Conservation (phyloP, 202 grass and related monocot genomes). For the Hordeum pubiflorum region DNA sequence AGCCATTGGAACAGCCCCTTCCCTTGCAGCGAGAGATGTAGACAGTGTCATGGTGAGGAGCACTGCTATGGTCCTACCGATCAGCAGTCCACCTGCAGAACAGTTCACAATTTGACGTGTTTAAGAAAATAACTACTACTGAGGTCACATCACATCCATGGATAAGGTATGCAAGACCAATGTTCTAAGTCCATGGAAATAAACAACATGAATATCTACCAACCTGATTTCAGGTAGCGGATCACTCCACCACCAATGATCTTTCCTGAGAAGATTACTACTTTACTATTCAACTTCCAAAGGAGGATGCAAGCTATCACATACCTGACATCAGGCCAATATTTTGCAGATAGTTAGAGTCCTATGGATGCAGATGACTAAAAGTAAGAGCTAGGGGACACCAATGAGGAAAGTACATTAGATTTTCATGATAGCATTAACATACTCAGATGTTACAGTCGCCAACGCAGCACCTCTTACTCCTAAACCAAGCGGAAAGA, state of each 20-base stretch:
- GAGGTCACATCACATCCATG: not conserved
- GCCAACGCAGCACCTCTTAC: constrained; percentile 81
- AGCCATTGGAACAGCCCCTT: constrained; percentile 81
- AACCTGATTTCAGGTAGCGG: constrained; percentile 86
- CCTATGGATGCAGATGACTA: constrained; percentile 18
- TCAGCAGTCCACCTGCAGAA: constrained; percentile 63
- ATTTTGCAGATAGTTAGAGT: not conserved
- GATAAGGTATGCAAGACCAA: not conserved
- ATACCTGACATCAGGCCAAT: constrained; percentile 43
- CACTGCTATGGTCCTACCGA: constrained; percentile 74
- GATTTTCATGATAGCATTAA: constrained; percentile 30
- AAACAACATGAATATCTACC: constrained; percentile 1
- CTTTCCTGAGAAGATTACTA: constrained; percentile 49
- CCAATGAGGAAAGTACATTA: constrained; percentile 34
- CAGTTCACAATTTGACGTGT: not conserved
- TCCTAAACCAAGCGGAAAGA: constrained; percentile 79
- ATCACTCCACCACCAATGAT: constrained; percentile 36
- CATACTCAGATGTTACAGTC: constrained; percentile 90
- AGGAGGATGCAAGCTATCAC: constrained; percentile 64
- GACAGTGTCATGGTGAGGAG: constrained; percentile 63
- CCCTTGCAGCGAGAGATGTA: constrained; percentile 64
- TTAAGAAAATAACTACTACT: not conserved
- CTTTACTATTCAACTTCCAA: constrained; percentile 75
- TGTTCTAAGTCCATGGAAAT: not conserved
- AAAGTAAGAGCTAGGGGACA: not conserved